phyloP scores from a whole-genome alignment of 2,329 filamentous ascomycete species.

The Colletotrichum phormii region DNA sequence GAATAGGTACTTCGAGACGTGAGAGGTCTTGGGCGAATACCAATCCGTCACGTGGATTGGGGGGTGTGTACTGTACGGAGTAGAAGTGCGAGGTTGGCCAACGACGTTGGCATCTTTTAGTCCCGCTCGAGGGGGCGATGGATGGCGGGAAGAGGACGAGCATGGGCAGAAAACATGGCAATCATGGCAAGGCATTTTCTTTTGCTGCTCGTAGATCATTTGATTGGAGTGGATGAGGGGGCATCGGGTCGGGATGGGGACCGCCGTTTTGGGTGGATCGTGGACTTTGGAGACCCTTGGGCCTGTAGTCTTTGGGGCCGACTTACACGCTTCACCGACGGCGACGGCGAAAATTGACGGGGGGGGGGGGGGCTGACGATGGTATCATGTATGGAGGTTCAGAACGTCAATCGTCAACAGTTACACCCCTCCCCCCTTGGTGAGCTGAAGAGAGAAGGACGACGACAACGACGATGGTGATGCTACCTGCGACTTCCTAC shows the following conservation, averaged over 20 bases:
- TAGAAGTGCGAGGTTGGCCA: neutral
- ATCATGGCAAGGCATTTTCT: slow-evolving; percentile 14
- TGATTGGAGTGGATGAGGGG: slow-evolving; percentile 1
- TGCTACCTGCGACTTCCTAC: neutral
- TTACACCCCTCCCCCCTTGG: slow-evolving; percentile 1
- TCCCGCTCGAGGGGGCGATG: slow-evolving; percentile 18
- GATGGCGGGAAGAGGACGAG: slow-evolving; percentile 6
- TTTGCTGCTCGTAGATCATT: slow-evolving; percentile 23
- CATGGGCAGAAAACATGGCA: slow-evolving; percentile 9
- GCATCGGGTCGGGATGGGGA: neutral
- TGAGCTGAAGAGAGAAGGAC: slow-evolving; percentile 20
- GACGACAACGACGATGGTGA: neutral
- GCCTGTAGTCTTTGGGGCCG: neutral
- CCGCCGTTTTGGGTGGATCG: neutral
- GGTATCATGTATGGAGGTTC: neutral
- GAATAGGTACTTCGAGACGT: neutral
- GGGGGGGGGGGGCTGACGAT: neutral
- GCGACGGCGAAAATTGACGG: slow-evolving; percentile 6
- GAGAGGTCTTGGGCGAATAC: slow-evolving; percentile 8
- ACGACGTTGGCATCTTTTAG: slow-evolving; percentile 4
- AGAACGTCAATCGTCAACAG: neutral
- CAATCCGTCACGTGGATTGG: slow-evolving; percentile 6
- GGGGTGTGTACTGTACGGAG: neutral
- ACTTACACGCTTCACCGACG: slow-evolving; percentile 20
- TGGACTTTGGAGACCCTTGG: neutral